Conservation (phyloP, 2,329 filamentous ascomycete species). For the Colletotrichum cereale region DNA sequence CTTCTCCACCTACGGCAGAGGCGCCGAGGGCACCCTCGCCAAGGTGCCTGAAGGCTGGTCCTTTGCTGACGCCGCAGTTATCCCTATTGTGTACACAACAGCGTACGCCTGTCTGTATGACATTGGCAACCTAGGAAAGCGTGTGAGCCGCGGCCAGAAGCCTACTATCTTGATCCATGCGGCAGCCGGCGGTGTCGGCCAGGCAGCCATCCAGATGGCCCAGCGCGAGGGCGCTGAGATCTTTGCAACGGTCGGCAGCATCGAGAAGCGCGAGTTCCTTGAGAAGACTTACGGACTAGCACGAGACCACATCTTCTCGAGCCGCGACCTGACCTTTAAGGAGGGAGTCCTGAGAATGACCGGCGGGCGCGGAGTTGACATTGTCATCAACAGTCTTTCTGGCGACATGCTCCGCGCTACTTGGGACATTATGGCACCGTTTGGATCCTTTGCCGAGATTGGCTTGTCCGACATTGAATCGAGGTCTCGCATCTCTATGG, state of each 20-base stretch:
- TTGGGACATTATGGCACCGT: constrained; percentile 47
- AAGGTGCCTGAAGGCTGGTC: constrained; percentile 51
- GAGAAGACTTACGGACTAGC: constrained; percentile 53
- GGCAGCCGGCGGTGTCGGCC: constrained; percentile 53
- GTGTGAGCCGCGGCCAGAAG: constrained; percentile 42
- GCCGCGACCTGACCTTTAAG: constrained; percentile 45
- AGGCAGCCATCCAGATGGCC: constrained; percentile 54
- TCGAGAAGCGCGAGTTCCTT: constrained; percentile 54
- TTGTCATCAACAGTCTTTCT: constrained; percentile 47
- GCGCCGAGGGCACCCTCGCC: constrained; percentile 37
- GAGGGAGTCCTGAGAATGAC: constrained; percentile 46
- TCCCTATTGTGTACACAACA: constrained; percentile 52
- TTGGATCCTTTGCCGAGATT: constrained; percentile 50
- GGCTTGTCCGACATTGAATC: constrained; percentile 1
- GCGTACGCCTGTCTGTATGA: constrained; percentile 49
- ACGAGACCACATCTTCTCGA: constrained; percentile 49
- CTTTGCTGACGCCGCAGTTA: constrained; percentile 51
- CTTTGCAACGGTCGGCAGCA: constrained; percentile 54
- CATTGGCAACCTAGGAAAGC: constrained; percentile 45
- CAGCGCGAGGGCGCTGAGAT: constrained; percentile 54
- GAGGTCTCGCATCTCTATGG: background rate
- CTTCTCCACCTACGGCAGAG: constrained; percentile 43
- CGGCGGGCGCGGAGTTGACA: constrained; percentile 45
- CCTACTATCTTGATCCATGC: constrained; percentile 53
- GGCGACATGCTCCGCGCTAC: constrained; percentile 45